phyloP scores from a whole-genome alignment of 805 yeast genomes.

The Sugiyamaella chiloensis region DNA sequence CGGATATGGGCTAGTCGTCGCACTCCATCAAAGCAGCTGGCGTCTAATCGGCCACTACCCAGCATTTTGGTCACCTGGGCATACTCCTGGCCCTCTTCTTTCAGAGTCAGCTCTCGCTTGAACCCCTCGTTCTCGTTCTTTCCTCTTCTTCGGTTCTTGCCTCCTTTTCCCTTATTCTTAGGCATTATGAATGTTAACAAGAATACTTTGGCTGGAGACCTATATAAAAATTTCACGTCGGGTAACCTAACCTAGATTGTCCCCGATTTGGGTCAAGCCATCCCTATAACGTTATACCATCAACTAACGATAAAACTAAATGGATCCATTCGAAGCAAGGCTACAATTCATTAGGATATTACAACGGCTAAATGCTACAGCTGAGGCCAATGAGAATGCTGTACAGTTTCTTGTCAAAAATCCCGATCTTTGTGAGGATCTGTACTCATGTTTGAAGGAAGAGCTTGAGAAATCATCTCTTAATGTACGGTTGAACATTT shows the following conservation, averaged over 20 bases:
- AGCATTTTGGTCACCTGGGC: constrained; percentile 98
- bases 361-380: constrained; percentile 61
- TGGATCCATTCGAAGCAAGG: constrained; percentile 90
- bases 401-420: constrained; percentile 32
- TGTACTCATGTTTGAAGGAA: constrained; percentile 64
- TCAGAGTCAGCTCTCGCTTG: constrained; percentile 88
- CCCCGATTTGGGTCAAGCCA: no score
- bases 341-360: constrained; percentile 68
- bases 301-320: constrained; percentile 27
- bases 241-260: not conserved
- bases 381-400: constrained; percentile 27
- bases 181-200: constrained; percentile 51
- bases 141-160: constrained; percentile 90
- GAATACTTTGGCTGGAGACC: no score
- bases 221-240: not conserved
- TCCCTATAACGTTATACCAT: no score
- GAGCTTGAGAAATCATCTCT: constrained; percentile 45
- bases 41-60: constrained; percentile 97
- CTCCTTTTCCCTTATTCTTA: constrained; percentile 70
- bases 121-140: constrained; percentile 89
- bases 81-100: constrained; percentile 97
- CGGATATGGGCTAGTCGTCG: constrained; percentile 97
- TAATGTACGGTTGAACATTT: constrained; percentile 60
- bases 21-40: constrained; percentile 88
- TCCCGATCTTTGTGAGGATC: constrained; percentile 60